Conservation (phyloP, 2,329 filamentous ascomycete species). For the Ophiognomonia clavigignenti-juglandacearum region DNA sequence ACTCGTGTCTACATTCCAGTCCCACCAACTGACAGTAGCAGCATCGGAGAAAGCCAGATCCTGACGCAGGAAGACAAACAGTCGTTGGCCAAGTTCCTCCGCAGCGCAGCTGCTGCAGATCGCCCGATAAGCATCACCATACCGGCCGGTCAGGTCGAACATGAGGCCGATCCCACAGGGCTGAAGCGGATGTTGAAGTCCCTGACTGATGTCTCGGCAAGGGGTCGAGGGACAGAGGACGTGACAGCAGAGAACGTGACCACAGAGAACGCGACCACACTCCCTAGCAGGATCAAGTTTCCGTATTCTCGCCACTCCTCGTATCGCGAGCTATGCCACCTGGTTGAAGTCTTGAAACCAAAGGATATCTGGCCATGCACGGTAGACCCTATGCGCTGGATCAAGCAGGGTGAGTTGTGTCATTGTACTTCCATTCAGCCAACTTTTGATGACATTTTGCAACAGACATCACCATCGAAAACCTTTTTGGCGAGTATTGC, state of each 20-base stretch:
- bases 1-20: neutral
- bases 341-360: constrained; percentile 65
- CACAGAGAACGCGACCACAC: constrained; percentile 9
- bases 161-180: constrained; percentile 14
- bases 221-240: constrained; percentile 1
- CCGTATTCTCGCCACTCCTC: constrained; percentile 90
- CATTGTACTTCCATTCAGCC: neutral
- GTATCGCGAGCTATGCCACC: constrained; percentile 68
- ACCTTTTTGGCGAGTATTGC: constrained; percentile 68
- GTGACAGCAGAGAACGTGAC: constrained; percentile 16
- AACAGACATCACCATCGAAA: constrained; percentile 53
- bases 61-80: constrained; percentile 18
- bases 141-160: constrained; percentile 18
- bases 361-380: constrained; percentile 82
- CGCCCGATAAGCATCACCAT: constrained; percentile 2
- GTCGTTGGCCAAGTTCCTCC: constrained; percentile 1
- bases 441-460: neutral
- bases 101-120: neutral
- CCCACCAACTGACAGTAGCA: neutral
- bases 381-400: constrained; percentile 59
- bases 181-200: constrained; percentile 9
- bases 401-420: constrained; percentile 34
- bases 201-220: constrained; percentile 1
- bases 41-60: neutral
- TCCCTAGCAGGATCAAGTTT: constrained; percentile 53